Percentiles rank a stretch among this genome's conserved stretches.
Evolutionary conservation across 2,329 filamentous ascomycete genomes (phyloP).

Genomic region (Xylaria arbuscula): DNA sequence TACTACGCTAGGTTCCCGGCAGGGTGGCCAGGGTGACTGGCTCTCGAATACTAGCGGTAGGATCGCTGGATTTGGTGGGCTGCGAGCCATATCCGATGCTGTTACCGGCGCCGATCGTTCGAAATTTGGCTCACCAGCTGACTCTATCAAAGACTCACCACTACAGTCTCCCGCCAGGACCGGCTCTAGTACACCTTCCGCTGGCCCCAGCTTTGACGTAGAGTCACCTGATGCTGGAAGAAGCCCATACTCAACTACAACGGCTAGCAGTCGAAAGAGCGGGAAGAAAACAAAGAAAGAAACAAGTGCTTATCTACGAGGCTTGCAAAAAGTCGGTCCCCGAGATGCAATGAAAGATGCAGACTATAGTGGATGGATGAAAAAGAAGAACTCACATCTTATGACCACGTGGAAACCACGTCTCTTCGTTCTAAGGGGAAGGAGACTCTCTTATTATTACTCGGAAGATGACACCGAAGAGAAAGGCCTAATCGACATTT

Average conservation of each 20-base stretch:
- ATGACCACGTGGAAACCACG: constrained; percentile 99
- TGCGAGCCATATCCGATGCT: constrained; percentile 87
- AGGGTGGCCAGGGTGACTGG: constrained; percentile 66
- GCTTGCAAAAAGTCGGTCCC: constrained; percentile 82
- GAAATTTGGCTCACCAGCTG: constrained; percentile 62
- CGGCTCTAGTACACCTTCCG: constrained; percentile 77
- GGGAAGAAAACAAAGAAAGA: constrained; percentile 85
- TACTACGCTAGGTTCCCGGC: constrained; percentile 55
- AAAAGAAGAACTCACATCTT: constrained; percentile 94
- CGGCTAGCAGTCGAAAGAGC: constrained; percentile 60
- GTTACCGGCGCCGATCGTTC: constrained; percentile 65
- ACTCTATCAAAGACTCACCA: constrained; percentile 64
- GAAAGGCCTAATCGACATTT: constrained; percentile 96
- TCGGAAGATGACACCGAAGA: constrained; percentile 92
- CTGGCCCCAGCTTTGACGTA: constrained; percentile 77
- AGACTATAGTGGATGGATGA: constrained; percentile 99
- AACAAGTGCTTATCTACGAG: constrained; percentile 92
- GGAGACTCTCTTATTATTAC: constrained; percentile 95
- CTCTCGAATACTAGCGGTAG: constrained; percentile 64
- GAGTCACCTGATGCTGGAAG: constrained; percentile 76
- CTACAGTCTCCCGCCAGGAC: constrained; percentile 76
- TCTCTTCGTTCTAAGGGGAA: constrained; percentile 92
- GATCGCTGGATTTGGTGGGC: constrained; percentile 68
- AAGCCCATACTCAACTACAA: constrained; percentile 62
- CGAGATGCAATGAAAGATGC: constrained; percentile 85